Conservation (phyloP, 2,329 filamentous ascomycete genomes). For the Aspergillus tanneri region DNA sequence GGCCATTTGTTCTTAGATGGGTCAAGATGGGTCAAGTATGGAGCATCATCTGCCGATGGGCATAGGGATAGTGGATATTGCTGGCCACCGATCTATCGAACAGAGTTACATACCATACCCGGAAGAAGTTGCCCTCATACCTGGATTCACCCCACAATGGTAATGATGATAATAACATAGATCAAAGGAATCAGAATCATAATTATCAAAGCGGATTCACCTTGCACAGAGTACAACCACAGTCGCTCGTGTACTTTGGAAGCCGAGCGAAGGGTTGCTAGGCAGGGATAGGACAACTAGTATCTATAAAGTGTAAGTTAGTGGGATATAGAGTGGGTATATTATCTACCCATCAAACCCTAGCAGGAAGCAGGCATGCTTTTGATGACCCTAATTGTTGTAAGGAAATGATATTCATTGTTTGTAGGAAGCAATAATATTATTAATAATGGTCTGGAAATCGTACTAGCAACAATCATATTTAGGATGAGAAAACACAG, state of each 20-base stretch:
- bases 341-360: conserved; percentile 8
- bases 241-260: conserved; percentile 1
- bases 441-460: background rate
- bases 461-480: background rate
- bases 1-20: background rate
- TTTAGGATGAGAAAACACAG: background rate
- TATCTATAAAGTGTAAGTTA: conserved; percentile 3
- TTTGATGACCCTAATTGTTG: background rate
- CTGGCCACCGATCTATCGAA: conserved; percentile 10
- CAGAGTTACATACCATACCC: conserved; percentile 22
- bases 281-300: conserved; percentile 17
- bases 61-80: too few species aligned
- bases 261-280: conserved; percentile 12
- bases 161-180: conserved; percentile 10
- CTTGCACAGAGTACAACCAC: background rate
- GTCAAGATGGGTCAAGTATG: too few species aligned
- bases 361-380: conserved; percentile 9
- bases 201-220: conserved; percentile 1
- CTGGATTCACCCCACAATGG: conserved; percentile 16
- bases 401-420: background rate
- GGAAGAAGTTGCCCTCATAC: conserved; percentile 16
- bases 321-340: conserved; percentile 6
- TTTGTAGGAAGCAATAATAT: background rate
- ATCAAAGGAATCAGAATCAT: conserved; percentile 10
- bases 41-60: too few species aligned